Base-by-base conservation (phyloP, 139 green algal species). In the Volvox reticuliferus region DNA sequence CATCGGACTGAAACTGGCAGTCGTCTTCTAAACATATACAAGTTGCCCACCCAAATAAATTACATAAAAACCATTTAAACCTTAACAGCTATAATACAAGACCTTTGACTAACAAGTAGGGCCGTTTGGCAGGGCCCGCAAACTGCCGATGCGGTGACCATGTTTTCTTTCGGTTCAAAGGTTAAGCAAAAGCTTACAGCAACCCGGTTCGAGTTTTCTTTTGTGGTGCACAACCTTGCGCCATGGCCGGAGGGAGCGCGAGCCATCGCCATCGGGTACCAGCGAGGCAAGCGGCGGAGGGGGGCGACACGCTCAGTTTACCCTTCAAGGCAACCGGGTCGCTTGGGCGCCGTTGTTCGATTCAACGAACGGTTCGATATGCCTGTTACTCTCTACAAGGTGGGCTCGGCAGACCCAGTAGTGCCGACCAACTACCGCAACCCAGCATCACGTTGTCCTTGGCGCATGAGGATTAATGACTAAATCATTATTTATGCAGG, bases 291-390 rank as follows among this genome's bases (percentile, higher is more conserved):
- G 88, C 82, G 92, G 68, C 93, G 93, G 67, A 90, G 95, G 0
- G 95, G 95, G 13, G 94, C 94, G 0, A 96, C 95, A 12, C 92
- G 90, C 55, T 93, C 92, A 0, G 89, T 96, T 13, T 94, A 93
- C 33, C 80, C 88, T 55, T 83, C 92, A 63, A 82, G 79, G 68
- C 87, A 90, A n/a, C 83, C 92, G 1, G 94, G 93, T 16, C 89
- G 92, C 44, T 77, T 94, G 19, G 95, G 95, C 3, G 91, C 88
- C 9, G 89, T 95, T 17, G 94, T 96, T 33, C 82, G 94, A 30
- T 94, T 96, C 91, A 95, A 96, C 28, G 95, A 96, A 71, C 92
- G 92, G 44, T 95, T 96, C 63, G 88, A 94, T 32, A 78, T 96
- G 33, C 87, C 79, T 0, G 93, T 93, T 30, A 95, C 95, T 17